These are phyloP conservation scores for Cubamyces sp. DNA, from an alignment of 768 basidiomycete genomes.

Conservation along the genomic window DNA sequence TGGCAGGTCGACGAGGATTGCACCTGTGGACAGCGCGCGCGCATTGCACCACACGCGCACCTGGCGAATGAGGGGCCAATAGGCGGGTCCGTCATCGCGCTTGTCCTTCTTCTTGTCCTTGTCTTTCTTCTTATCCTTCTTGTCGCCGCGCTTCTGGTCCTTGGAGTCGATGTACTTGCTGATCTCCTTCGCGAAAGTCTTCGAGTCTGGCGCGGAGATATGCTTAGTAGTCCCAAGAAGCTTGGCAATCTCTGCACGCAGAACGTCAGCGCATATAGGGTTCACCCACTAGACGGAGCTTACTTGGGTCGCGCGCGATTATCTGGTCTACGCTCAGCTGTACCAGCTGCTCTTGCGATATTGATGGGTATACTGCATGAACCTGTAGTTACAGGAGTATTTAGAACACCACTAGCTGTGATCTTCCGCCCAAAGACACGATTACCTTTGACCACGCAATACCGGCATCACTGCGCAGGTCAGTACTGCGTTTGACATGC, in stretches of 20 bases:
- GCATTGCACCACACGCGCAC: constrained; percentile 62
- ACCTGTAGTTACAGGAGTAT: constrained; percentile 40
- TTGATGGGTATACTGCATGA: constrained; percentile 61
- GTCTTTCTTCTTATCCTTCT: constrained; percentile 45
- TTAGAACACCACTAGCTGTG: too few species aligned
- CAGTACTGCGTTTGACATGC: constrained; percentile 52
- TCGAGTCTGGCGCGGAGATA: constrained; percentile 53
- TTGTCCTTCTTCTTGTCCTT: constrained; percentile 40
- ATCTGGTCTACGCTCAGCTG: constrained; percentile 56
- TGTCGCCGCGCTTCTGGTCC: constrained; percentile 53
- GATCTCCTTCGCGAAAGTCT: constrained; percentile 56
- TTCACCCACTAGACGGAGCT: constrained; percentile 17
- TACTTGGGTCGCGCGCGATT: constrained; percentile 50
- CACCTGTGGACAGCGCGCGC: constrained; percentile 58
- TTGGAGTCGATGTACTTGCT: constrained; percentile 69
- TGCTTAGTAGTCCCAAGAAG: constrained; percentile 58
- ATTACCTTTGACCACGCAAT: constrained; percentile 63
- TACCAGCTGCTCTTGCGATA: constrained; percentile 51
- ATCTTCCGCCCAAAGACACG: not conserved
- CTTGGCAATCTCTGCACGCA: constrained; percentile 43
- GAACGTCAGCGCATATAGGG: constrained; percentile 11
- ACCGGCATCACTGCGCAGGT: constrained; percentile 62
- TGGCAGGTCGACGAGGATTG: constrained; percentile 65
- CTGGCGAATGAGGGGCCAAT: constrained; percentile 67
- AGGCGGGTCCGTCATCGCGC: constrained; percentile 41